Evolutionary conservation across 139 green algal species (phyloP).

Genomic region (Chara braunii): DNA sequence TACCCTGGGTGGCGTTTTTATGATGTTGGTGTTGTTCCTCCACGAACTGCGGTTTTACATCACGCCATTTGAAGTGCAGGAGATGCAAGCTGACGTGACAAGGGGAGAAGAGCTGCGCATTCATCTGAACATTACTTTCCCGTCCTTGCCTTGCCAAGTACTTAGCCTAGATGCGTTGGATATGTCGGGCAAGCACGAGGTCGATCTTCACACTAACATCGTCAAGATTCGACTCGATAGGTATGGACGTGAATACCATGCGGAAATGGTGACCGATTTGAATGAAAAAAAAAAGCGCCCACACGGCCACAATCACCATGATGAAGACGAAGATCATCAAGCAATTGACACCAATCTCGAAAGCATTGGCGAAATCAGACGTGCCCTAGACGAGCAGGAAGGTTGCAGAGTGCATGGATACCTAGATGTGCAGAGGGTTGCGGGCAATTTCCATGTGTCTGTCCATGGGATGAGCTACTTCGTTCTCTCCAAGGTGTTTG

Average conservation of each 20-base stretch:
- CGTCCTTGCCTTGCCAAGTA: conserved; percentile 19
- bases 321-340: too few relatives aligned
- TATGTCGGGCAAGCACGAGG: conserved; percentile 43
- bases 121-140: conserved; percentile 18
- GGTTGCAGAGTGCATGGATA: conserved; percentile 70
- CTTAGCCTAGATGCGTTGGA: conserved; percentile 69
- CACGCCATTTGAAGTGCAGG: conserved; percentile 12
- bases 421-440: conserved; percentile 71
- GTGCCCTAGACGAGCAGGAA: too few relatives aligned
- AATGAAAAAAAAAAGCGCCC: too few relatives aligned
- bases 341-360: too few relatives aligned
- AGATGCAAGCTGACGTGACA: conserved; percentile 18
- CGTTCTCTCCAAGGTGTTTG: conserved; percentile 47
- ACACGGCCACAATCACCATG: too few relatives aligned
- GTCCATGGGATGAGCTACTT: conserved; percentile 54
- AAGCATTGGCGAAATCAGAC: too few relatives aligned
- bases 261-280: too few relatives aligned
- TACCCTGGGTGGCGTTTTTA: conserved; percentile 13
- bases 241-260: too few relatives aligned
- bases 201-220: conserved; percentile 35
- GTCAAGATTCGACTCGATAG: too few relatives aligned
- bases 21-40: conserved; percentile 15
- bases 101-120: conserved; percentile 12
- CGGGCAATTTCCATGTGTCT: conserved; percentile 80
- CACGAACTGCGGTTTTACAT: conserved; percentile 30